Conservation (phyloP, 2,329 filamentous ascomycete species). For the Alternaria alternata region DNA sequence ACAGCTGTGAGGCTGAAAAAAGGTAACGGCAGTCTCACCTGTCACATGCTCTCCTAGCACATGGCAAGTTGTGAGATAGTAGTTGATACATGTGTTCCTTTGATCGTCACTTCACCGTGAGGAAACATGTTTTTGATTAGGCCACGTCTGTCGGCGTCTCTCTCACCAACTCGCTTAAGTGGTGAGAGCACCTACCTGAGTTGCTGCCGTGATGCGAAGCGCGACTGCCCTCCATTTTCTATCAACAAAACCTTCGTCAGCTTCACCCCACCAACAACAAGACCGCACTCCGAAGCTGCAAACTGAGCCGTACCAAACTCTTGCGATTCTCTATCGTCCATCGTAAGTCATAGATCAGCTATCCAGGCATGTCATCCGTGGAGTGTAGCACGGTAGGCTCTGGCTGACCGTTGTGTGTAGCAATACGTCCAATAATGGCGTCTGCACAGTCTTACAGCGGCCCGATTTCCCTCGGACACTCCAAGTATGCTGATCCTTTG, state of each 20-base stretch:
- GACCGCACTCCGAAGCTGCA: neutral
- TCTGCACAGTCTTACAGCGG: conserved; percentile 13
- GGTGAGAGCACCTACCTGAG: conserved; percentile 2
- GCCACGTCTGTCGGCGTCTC: neutral
- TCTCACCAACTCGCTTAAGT: neutral
- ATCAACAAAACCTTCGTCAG: neutral
- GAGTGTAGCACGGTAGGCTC: neutral
- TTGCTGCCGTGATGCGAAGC: neutral
- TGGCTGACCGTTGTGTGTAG: neutral
- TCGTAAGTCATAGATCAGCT: neutral
- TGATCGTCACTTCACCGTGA: neutral
- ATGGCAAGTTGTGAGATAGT: neutral
- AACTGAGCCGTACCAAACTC: neutral
- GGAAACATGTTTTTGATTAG: neutral
- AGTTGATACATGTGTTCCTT: neutral
- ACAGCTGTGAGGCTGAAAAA: neutral
- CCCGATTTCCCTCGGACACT: conserved; percentile 22
- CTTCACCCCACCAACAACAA: conserved; percentile 2
- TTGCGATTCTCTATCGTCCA: neutral
- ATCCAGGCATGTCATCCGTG: neutral
- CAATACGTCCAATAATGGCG: conserved; percentile 12
- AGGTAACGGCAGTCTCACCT: neutral
- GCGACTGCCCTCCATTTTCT: conserved; percentile 3
- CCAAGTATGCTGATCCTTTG: conserved; percentile 30
- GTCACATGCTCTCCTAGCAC: neutral